These are phyloP conservation scores for Elymus sibiricus DNA, from an alignment of 176 grass and related monocot species.

Conservation along the genomic window DNA sequence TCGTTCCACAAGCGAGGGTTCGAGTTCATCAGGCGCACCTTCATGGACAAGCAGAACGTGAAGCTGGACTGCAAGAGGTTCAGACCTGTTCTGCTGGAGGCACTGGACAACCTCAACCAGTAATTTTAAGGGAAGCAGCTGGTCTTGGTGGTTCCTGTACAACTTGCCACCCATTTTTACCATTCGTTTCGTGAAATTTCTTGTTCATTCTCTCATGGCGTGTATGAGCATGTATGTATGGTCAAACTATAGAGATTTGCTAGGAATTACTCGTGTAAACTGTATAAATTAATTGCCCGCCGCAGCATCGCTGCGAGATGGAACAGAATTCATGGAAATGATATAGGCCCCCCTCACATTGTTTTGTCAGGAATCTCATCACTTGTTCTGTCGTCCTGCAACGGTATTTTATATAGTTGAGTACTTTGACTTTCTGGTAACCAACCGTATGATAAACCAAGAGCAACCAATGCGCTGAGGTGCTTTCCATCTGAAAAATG, in stretches of 20 bases:
- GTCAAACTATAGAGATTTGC: not conserved
- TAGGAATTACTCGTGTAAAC: conserved; percentile 7
- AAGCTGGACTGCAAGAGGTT: conserved; percentile 71
- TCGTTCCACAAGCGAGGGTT: conserved; percentile 46
- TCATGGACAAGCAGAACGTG: conserved; percentile 82
- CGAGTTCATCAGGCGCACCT: conserved; percentile 41
- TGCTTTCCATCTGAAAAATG: not conserved
- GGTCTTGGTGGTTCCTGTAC: not conserved
- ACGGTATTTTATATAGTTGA: not conserved
- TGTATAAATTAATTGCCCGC: conserved; percentile 7
- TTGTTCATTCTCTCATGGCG: not conserved
- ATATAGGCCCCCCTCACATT: not conserved
- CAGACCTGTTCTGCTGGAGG: conserved; percentile 57
- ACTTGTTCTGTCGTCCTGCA: not conserved
- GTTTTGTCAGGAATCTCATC: not conserved
- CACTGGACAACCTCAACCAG: conserved; percentile 61
- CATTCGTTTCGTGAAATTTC: conserved; percentile 27
- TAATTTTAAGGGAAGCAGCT: not conserved
- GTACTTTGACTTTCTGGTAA: not conserved
- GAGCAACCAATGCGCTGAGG: not conserved
- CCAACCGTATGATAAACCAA: not conserved
- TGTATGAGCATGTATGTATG: not conserved
- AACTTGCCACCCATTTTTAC: not conserved
- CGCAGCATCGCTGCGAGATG: conserved; percentile 1
- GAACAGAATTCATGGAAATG: conserved; percentile 12